These are phyloP conservation scores for Penicillium canariense DNA, from an alignment of 495 filamentous ascomycete genomes.

Conservation along the genomic window DNA sequence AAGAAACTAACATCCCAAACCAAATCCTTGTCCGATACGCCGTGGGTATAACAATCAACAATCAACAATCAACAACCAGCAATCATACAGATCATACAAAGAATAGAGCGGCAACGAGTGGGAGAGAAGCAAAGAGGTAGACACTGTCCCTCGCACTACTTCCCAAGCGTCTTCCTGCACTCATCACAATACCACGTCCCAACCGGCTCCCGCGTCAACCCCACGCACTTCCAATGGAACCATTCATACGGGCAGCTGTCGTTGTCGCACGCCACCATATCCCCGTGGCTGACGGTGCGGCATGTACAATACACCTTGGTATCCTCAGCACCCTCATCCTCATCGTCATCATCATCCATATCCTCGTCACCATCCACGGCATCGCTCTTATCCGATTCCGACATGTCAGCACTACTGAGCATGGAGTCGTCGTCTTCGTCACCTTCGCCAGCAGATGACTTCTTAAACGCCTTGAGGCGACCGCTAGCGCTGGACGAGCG, in stretches of 20 bases:
- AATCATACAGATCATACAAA: background rate
- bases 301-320: constrained; percentile 90
- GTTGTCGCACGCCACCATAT: constrained; percentile 99
- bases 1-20: background rate
- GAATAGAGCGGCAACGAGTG: background rate
- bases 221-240: constrained; percentile 98
- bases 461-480: constrained; percentile 51
- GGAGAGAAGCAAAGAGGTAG: background rate
- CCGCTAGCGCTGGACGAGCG: constrained; percentile 46
- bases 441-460: constrained; percentile 60
- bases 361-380: constrained; percentile 48
- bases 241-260: constrained; percentile 89
- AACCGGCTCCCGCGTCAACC: constrained; percentile 80
- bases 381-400: constrained; percentile 47
- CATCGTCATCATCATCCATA: constrained; percentile 66
- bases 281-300: constrained; percentile 87
- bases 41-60: constrained; percentile 1
- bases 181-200: constrained; percentile 92
- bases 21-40: background rate
- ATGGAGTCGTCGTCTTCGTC: constrained; percentile 64
- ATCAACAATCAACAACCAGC: background rate
- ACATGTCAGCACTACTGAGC: constrained; percentile 50
- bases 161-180: constrained; percentile 64
- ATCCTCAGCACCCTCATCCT: constrained; percentile 85
- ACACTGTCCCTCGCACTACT: constrained; percentile 18